Percentiles rank a stretch among this genome's conserved stretches.
phyloP scores from a whole-genome alignment of 2,329 filamentous ascomycete species.

The Colletotrichum sp. region DNA sequence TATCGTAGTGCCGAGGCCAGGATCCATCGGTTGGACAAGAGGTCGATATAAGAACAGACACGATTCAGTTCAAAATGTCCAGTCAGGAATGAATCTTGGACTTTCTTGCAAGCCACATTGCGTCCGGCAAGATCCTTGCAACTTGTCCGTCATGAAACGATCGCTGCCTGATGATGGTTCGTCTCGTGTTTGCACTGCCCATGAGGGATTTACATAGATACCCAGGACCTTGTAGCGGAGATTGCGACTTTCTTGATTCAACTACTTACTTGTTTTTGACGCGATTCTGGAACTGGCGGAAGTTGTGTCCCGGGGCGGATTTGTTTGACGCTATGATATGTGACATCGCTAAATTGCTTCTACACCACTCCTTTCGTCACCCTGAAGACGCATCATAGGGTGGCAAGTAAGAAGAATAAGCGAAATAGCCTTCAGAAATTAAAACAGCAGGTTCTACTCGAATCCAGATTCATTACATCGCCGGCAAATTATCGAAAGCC shows the following conservation, averaged over 20 bases:
- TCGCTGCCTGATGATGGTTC: neutral
- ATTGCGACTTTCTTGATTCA: neutral
- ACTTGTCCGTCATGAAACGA: neutral
- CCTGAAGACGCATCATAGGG: neutral
- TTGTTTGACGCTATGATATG: neutral
- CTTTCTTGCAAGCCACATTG: neutral
- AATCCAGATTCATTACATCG: neutral
- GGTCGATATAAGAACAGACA: neutral
- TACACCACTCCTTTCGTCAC: neutral
- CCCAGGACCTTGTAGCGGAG: neutral
- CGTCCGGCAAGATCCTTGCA: neutral
- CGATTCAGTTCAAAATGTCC: neutral
- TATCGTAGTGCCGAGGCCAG: neutral
- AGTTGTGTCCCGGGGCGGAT: neutral
- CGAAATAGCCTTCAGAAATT: neutral
- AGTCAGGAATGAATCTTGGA: neutral
- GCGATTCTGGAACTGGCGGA: neutral
- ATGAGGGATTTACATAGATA: neutral
- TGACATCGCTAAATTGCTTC: neutral
- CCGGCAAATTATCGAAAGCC: neutral
- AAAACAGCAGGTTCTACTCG: fast-evolving
- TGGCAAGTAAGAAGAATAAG: neutral
- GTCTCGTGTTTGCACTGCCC: neutral
- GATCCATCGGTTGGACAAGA: neutral
- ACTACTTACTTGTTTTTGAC: neutral